Evolutionary conservation across 106 monocot genomes (phyloP).

Genomic region (Dendrobium nobile): DNA sequence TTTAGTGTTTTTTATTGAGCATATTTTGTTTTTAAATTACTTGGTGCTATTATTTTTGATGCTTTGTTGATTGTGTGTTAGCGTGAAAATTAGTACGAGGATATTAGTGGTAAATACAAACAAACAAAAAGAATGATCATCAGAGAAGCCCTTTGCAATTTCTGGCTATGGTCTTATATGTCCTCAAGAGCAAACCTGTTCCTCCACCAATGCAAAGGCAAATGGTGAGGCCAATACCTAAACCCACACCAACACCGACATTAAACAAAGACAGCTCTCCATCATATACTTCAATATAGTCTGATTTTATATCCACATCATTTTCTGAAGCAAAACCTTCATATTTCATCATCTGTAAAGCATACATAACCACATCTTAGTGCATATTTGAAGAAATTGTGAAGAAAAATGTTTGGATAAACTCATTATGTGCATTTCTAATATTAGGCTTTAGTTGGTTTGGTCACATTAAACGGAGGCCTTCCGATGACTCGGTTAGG

Average conservation of each 20-base stretch:
- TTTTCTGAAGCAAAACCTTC: conserved; percentile 9
- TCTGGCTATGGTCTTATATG: conserved; percentile 23
- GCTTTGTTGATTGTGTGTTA: too few species aligned
- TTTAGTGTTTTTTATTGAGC: too few species aligned
- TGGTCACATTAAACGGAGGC: too few species aligned
- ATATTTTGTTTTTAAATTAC: too few species aligned
- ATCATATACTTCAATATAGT: conserved; percentile 37
- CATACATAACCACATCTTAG: neutral
- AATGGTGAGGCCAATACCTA: conserved; percentile 38
- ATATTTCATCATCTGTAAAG: conserved; percentile 15
- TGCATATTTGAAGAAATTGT: too few species aligned
- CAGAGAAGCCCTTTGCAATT: conserved; percentile 22
- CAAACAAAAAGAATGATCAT: neutral
- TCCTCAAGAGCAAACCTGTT: conserved; percentile 27
- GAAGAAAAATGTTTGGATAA: too few species aligned
- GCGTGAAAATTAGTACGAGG: too few species aligned
- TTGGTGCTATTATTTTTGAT: too few species aligned
- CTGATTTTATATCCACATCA: conserved; percentile 15
- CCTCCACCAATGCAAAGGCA: conserved; percentile 36
- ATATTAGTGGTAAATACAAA: neutral
- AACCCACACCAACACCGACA: conserved; percentile 46
- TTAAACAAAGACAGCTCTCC: conserved; percentile 59
- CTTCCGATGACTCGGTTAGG: too few species aligned
- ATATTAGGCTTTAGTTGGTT: too few species aligned
- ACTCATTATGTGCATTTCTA: too few species aligned